Evolutionary conservation across 106 monocot genomes (phyloP).

Genomic region (Phalaenopsis equestris): DNA sequence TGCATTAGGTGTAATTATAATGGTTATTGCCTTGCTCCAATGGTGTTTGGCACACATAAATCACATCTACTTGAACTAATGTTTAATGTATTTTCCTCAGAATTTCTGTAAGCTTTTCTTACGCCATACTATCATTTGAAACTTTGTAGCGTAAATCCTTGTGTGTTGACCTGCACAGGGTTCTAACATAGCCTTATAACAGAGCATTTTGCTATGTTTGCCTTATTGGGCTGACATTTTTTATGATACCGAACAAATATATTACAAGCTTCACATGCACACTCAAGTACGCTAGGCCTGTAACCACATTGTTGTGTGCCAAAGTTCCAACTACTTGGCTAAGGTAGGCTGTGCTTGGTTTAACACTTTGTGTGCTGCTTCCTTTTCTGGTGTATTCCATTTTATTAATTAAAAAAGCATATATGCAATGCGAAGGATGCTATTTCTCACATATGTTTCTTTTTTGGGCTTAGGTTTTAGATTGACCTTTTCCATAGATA

Average conservation of each 20-base stretch:
- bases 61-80: neutral
- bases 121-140: neutral
- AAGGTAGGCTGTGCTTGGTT: too few relatives aligned
- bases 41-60: neutral
- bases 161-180: neutral
- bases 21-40: neutral
- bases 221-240: neutral
- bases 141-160: neutral
- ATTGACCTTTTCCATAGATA: neutral
- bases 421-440: neutral
- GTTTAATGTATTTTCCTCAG: neutral
- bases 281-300: too few relatives aligned
- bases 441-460: neutral
- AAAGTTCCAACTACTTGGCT: too few relatives aligned
- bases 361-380: neutral
- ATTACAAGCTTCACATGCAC: too few relatives aligned
- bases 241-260: too few relatives aligned
- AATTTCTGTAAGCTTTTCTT: neutral
- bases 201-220: too few relatives aligned
- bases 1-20: neutral
- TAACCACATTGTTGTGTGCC: too few relatives aligned
- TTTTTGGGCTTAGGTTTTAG: neutral
- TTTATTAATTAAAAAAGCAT: neutral
- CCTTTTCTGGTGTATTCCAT: neutral
- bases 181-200: neutral